Percentiles rank a stretch among this genome's conserved stretches.
phyloP scores from a whole-genome alignment of 768 basidiomycete genomes.

The Russula sp. region DNA sequence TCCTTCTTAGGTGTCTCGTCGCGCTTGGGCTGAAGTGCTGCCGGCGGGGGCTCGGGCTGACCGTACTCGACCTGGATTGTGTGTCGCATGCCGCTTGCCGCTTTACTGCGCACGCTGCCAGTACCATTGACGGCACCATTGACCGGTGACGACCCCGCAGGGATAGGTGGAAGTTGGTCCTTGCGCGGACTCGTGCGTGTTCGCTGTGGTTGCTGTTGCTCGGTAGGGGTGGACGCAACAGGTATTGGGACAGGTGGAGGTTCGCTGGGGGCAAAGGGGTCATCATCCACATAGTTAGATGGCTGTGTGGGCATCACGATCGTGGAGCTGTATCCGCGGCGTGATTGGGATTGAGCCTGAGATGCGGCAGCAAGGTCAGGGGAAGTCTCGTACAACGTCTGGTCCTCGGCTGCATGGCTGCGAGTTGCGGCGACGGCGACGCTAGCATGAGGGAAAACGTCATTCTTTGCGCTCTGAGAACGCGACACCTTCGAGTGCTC shows the following conservation, averaged over 20 bases:
- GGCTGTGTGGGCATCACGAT: slow-evolving; percentile 45
- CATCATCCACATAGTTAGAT: slow-evolving; percentile 54
- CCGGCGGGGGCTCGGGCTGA: slow-evolving; percentile 42
- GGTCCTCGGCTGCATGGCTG: slow-evolving; percentile 44
- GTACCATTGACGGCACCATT: slow-evolving; percentile 43
- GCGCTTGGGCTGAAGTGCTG: slow-evolving; percentile 18
- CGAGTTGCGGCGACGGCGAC: slow-evolving; percentile 36
- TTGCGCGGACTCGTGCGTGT: slow-evolving; percentile 20
- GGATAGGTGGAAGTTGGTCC: slow-evolving; percentile 21
- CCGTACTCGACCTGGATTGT: slow-evolving; percentile 98
- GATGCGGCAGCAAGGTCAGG: slow-evolving; percentile 50
- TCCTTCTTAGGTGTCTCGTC: slow-evolving; percentile 26
- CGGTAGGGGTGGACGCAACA: slow-evolving; percentile 34
- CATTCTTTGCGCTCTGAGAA: slow-evolving; percentile 56
- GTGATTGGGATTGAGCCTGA: slow-evolving; percentile 34
- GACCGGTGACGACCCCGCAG: slow-evolving; percentile 16
- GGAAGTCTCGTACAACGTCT: slow-evolving; percentile 63
- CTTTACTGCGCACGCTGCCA: slow-evolving; percentile 44
- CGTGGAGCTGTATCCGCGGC: slow-evolving; percentile 37
- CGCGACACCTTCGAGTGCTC: slow-evolving; percentile 40
- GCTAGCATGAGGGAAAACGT: slow-evolving; percentile 41
- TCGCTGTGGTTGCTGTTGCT: slow-evolving; percentile 12
- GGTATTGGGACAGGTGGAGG: slow-evolving; percentile 40
- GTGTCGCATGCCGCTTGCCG: slow-evolving; percentile 60
- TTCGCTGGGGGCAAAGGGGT: slow-evolving; percentile 56